phyloP scores from a whole-genome alignment of 306 rosid species.

The Adenanthera pavonina region DNA sequence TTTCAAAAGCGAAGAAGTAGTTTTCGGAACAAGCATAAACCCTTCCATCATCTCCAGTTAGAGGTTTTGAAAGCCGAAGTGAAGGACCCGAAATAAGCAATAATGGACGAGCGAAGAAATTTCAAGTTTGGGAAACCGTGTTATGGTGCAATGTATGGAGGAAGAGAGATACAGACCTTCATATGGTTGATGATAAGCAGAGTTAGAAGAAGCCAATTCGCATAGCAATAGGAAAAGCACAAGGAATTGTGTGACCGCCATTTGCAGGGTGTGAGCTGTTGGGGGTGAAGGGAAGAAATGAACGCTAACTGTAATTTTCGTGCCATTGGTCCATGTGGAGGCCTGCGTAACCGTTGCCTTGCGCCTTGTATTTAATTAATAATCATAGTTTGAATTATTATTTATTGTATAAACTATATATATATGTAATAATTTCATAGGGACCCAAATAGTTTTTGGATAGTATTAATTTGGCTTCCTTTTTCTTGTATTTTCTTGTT shows the following conservation, averaged over 20 bases:
- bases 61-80: constrained; percentile 62
- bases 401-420: too few species aligned
- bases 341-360: neutral
- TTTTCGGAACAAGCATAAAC: constrained; percentile 63
- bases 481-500: too few species aligned
- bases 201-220: neutral
- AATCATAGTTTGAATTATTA: too few species aligned
- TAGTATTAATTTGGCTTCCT: too few species aligned
- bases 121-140: neutral
- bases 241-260: neutral
- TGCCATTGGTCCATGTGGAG: neutral
- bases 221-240: neutral
- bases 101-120: neutral
- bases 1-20: constrained; percentile 64
- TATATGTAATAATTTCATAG: too few species aligned
- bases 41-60: constrained; percentile 64
- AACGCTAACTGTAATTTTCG: neutral
- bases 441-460: too few species aligned
- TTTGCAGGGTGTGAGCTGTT: neutral
- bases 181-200: neutral
- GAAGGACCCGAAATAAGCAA: constrained; percentile 14
- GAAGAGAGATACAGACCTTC: neutral
- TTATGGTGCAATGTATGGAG: neutral
- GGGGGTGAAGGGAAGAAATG: neutral
- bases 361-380: too few species aligned